These are phyloP conservation scores for Davidsoniella eucalypti DNA, from an alignment of 2,329 filamentous ascomycete species.

Conservation along the genomic window DNA sequence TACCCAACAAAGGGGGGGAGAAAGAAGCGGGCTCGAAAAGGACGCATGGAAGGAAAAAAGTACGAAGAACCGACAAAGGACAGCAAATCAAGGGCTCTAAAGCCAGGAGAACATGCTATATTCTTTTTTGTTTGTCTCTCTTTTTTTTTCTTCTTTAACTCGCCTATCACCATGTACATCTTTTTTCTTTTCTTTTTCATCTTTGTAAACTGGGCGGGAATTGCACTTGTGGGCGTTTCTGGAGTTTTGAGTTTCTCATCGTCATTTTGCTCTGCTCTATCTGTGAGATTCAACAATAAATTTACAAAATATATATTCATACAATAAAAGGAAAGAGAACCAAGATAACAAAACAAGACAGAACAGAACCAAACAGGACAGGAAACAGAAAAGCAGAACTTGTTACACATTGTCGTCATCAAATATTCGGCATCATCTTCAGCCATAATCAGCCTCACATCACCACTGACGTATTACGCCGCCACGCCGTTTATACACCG, in stretches of 20 bases:
- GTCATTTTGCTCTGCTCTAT: slow-evolving; percentile 11
- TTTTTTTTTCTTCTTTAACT: background rate
- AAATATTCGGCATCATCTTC: background rate
- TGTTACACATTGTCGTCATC: background rate
- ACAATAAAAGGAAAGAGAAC: slow-evolving; percentile 5
- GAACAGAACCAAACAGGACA: slow-evolving; percentile 7
- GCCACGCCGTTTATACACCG: background rate
- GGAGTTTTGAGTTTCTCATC: slow-evolving; percentile 11
- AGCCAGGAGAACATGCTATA: background rate
- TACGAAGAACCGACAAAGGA: background rate
- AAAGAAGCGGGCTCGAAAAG: background rate
- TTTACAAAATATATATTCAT: too few species aligned
- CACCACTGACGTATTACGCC: background rate
- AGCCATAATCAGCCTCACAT: background rate
- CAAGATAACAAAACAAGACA: slow-evolving; percentile 7
- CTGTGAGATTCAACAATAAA: slow-evolving; percentile 9
- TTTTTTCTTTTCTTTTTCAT: slow-evolving; percentile 1
- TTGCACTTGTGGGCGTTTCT: slow-evolving; percentile 12
- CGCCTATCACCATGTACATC: slow-evolving; percentile 1
- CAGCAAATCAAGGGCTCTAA: too few species aligned
- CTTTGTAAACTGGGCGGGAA: slow-evolving; percentile 6
- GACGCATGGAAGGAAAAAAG: background rate
- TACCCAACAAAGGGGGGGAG: background rate
- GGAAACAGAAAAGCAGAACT: slow-evolving; percentile 1
- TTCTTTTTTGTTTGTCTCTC: background rate